These are phyloP conservation scores for Ensete glaucum DNA, from an alignment of 176 grass and related monocot species.

Conservation along the genomic window DNA sequence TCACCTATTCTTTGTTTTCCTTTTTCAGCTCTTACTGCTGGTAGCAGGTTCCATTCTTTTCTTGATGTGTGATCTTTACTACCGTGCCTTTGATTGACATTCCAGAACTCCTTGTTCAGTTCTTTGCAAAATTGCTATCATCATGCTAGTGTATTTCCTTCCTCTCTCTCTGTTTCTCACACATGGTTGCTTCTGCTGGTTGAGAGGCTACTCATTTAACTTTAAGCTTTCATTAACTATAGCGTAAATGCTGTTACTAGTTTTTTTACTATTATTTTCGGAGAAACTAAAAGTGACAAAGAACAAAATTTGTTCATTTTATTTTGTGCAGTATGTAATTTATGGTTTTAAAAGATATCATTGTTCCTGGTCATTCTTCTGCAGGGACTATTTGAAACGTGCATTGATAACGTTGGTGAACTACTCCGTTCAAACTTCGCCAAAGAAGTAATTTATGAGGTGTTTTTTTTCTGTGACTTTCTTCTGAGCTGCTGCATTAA, in stretches of 20 bases:
- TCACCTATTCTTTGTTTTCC: too few relatives aligned
- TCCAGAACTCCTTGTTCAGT: too few relatives aligned
- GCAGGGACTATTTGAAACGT: slow-evolving; percentile 58
- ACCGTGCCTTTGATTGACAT: too few relatives aligned
- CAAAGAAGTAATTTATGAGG: slow-evolving; percentile 85
- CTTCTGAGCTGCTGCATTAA: background rate
- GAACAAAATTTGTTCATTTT: background rate
- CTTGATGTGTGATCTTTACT: too few relatives aligned
- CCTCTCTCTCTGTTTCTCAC: too few relatives aligned
- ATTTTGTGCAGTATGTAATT: background rate
- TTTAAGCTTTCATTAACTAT: background rate
- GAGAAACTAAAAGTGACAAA: background rate
- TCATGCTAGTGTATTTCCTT: too few relatives aligned
- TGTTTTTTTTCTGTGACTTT: slow-evolving; percentile 13
- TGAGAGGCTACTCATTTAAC: background rate
- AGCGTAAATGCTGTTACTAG: too few relatives aligned
- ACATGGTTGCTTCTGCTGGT: too few relatives aligned
- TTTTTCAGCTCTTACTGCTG: too few relatives aligned
- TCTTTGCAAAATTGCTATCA: too few relatives aligned
- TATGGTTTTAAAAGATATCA: background rate
- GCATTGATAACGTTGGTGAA: slow-evolving; percentile 53
- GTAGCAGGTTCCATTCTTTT: too few relatives aligned
- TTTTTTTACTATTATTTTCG: background rate
- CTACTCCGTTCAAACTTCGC: slow-evolving; percentile 74
- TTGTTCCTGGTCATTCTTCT: slow-evolving; percentile 4